phyloP scores from a whole-genome alignment of 345 rosid genomes.

The Eucalyptus albens region DNA sequence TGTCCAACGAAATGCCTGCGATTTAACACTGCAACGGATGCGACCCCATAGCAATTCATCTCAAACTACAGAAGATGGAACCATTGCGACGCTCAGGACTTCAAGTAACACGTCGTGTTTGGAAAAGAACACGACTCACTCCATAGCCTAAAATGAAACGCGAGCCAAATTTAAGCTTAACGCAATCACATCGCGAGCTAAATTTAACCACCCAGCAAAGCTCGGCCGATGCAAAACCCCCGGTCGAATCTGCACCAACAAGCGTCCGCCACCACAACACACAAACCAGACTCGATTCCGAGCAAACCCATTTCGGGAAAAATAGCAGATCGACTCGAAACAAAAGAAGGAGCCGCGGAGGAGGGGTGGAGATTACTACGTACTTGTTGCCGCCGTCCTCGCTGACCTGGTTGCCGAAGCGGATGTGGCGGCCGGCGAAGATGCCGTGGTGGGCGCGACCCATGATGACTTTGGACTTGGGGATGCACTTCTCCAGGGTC shows the following conservation, averaged over 20 bases:
- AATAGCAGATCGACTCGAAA: neutral
- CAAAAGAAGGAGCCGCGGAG: neutral
- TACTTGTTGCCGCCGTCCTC: slow-evolving; percentile 97
- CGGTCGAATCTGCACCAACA: neutral
- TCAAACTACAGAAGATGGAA: neutral
- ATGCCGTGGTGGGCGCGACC: slow-evolving; percentile 79
- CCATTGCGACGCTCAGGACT: neutral
- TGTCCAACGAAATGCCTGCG: neutral
- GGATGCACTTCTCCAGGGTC: slow-evolving; percentile 55
- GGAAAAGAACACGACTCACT: neutral
- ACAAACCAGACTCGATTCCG: neutral
- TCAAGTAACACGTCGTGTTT: neutral
- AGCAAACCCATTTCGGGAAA: neutral
- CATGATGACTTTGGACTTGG: slow-evolving; percentile 67
- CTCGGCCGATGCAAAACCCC: neutral
- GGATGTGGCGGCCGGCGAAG: slow-evolving; percentile 87
- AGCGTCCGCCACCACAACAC: neutral
- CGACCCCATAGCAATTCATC: neutral
- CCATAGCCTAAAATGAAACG: neutral
- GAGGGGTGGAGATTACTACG: neutral
- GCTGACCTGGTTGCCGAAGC: slow-evolving; percentile 78
- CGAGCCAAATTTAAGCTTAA: neutral
- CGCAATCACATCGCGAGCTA: neutral
- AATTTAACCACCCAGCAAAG: neutral
- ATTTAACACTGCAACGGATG: neutral